Evolutionary conservation across 2,329 filamentous ascomycete species (phyloP).

Genomic region (Fusarium hainanense): DNA sequence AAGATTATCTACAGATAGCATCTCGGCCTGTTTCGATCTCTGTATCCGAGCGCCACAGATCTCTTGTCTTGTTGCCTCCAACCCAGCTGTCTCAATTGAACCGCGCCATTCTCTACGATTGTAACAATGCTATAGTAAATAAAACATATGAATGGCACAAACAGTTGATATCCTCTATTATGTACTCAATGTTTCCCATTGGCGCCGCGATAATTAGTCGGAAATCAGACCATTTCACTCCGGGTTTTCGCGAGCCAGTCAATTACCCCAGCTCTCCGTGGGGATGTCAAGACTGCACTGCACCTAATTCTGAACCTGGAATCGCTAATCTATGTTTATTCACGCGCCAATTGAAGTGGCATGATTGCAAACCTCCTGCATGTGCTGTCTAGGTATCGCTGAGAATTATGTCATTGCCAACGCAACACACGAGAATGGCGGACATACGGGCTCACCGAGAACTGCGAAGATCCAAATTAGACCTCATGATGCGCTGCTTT

Average conservation of each 20-base stretch:
- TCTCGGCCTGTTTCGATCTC: slow-evolving; percentile 13
- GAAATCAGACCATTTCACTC: slow-evolving; percentile 22
- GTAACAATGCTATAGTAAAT: background rate
- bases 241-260: slow-evolving; percentile 17
- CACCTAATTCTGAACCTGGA: background rate
- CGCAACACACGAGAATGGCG: background rate
- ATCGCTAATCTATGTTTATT: background rate
- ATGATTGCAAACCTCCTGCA: slow-evolving; percentile 21
- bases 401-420: background rate
- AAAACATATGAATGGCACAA: background rate
- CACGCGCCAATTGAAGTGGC: slow-evolving; percentile 26
- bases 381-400: background rate
- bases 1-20: slow-evolving; percentile 6
- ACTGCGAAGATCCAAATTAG: background rate
- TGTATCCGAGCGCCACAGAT: slow-evolving; percentile 10
- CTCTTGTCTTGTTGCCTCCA: background rate
- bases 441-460: background rate
- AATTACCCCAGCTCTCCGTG: background rate
- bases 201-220: slow-evolving; percentile 20
- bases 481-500: background rate
- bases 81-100: background rate
- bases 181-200: background rate
- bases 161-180: background rate
- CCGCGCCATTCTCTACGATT: background rate
- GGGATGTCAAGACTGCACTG: background rate